Evolutionary conservation across 1,284 basidiomycete species (phyloP).

Genomic region (Meripilus lineatus): DNA sequence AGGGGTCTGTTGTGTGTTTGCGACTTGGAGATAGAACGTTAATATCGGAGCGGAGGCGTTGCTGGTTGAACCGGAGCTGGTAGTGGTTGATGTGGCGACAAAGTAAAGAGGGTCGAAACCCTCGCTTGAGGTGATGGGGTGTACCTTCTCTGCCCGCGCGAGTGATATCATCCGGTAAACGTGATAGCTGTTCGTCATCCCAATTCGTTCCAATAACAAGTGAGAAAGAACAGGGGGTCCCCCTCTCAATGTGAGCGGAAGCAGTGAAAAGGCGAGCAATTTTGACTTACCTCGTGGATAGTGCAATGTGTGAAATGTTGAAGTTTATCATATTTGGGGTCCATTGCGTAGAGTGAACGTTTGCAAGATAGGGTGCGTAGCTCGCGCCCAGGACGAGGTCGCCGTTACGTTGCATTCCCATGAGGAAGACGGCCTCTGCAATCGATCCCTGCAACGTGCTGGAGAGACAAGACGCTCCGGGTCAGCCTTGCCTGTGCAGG

Average conservation of each 20-base stretch:
- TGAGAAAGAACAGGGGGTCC: no score
- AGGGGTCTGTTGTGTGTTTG: constrained; percentile 2
- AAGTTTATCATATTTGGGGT: constrained; percentile 9
- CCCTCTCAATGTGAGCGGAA: no score
- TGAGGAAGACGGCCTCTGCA: constrained; percentile 8
- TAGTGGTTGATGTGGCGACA: constrained; percentile 4
- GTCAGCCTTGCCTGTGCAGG: neutral
- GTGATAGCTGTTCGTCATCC: no score
- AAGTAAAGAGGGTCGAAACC: constrained; percentile 6
- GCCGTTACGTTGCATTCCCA: constrained; percentile 9
- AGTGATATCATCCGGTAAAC: constrained; percentile 1
- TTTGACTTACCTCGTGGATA: constrained; percentile 9
- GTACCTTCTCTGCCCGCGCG: constrained; percentile 1
- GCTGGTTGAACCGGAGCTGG: no score
- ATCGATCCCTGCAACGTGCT: constrained; percentile 9
- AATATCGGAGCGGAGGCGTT: no score
- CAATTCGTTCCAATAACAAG: no score
- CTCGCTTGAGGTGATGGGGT: constrained; percentile 1
- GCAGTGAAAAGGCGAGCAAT: no score
- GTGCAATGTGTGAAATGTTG: constrained; percentile 5
- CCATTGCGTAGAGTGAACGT: constrained; percentile 8
- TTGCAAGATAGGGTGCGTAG: constrained; percentile 8
- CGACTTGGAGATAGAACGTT: constrained; percentile 4
- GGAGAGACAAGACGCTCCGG: no score
- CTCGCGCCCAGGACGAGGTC: constrained; percentile 6